Evolutionary conservation across 495 filamentous ascomycete species (phyloP).

Genomic region (Neurospora intermedia): DNA sequence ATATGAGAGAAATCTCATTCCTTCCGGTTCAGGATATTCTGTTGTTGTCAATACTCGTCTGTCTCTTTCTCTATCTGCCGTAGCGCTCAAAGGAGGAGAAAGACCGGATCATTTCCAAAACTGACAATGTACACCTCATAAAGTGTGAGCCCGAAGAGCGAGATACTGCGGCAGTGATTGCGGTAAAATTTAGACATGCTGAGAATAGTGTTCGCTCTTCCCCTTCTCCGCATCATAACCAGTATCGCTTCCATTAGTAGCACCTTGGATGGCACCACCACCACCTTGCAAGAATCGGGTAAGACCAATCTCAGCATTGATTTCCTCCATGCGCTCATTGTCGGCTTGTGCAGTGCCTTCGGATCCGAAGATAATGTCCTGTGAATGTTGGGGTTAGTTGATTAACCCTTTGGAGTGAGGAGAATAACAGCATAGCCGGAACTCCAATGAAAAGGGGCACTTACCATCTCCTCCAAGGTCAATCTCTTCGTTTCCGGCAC

Average conservation of each 20-base stretch:
- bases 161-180: not conserved
- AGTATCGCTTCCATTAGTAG: slow-evolving; percentile 11
- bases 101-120: not conserved
- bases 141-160: not conserved
- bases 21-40: not conserved
- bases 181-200: not conserved
- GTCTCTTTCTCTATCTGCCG: not conserved
- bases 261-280: slow-evolving; percentile 9
- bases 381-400: not conserved
- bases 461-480: slow-evolving; percentile 45
- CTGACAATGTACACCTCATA: not conserved
- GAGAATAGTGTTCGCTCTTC: slow-evolving; percentile 4
- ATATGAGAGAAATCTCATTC: not conserved
- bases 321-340: slow-evolving; percentile 59
- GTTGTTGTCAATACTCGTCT: not conserved
- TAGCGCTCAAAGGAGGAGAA: not conserved
- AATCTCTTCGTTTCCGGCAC: slow-evolving; percentile 67
- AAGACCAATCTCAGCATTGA: slow-evolving; percentile 62
- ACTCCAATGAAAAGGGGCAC: not conserved
- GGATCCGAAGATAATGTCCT: slow-evolving; percentile 69
- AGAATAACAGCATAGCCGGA: not conserved
- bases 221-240: slow-evolving; percentile 16
- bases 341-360: slow-evolving; percentile 60
- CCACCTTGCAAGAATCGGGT: slow-evolving; percentile 26
- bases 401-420: not conserved